Percentiles rank a stretch among this genome's conserved stretches.
phyloP scores from a whole-genome alignment of 106 monocot genomes.

The Allium fistulosum region DNA sequence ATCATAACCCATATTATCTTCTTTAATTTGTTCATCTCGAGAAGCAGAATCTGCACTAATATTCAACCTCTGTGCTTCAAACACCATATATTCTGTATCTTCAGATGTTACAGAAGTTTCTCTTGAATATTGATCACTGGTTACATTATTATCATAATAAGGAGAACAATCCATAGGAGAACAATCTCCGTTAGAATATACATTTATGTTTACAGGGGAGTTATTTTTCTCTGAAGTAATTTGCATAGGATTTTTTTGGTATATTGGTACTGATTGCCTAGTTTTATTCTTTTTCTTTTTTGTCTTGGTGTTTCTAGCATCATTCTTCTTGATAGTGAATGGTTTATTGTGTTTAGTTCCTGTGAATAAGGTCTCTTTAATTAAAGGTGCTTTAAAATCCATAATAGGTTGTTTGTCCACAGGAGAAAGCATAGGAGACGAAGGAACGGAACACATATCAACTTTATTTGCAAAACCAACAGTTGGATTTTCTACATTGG shows the following conservation, averaged over 20 bases:
- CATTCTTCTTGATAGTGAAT: slow-evolving; percentile 36
- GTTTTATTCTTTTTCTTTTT: slow-evolving; percentile 40
- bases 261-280: slow-evolving; percentile 21
- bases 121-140: slow-evolving; percentile 22
- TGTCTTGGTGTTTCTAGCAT: slow-evolving; percentile 18
- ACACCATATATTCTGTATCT: slow-evolving; percentile 20
- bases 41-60: slow-evolving; percentile 24
- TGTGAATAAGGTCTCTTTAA: slow-evolving; percentile 28
- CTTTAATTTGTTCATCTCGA: slow-evolving; percentile 8
- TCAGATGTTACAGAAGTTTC: slow-evolving; percentile 39
- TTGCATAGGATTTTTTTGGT: slow-evolving; percentile 10
- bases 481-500: slow-evolving; percentile 26
- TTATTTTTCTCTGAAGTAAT: slow-evolving; percentile 13
- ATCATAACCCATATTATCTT: slow-evolving; percentile 7
- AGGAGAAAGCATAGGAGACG: slow-evolving; percentile 19
- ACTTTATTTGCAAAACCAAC: slow-evolving; percentile 9
- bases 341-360: slow-evolving; percentile 8
- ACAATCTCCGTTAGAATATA: slow-evolving; percentile 25
- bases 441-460: slow-evolving; percentile 8
- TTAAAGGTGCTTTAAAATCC: slow-evolving; percentile 24
- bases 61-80: slow-evolving; percentile 20
- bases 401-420: slow-evolving; percentile 11
- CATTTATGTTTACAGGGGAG: slow-evolving; percentile 55
- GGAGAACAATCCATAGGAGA: slow-evolving; percentile 99
- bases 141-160: slow-evolving; percentile 52